Percentiles rank a stretch among this genome's conserved stretches.
phyloP scores from a whole-genome alignment of 2,329 filamentous ascomycete species.

The Clonostachys solani region DNA sequence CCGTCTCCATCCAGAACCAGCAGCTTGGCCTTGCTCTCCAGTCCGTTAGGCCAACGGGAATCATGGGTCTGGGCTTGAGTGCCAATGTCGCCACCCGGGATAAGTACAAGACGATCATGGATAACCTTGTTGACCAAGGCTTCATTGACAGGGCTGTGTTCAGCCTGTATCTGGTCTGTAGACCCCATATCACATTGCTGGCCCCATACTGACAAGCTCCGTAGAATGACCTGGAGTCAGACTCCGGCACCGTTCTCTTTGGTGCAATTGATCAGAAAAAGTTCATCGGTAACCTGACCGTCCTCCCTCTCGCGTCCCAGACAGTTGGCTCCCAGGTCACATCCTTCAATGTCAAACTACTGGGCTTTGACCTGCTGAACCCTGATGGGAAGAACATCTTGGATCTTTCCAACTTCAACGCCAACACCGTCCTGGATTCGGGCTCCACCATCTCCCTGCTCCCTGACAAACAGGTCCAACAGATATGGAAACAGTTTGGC shows the following conservation, averaged over 20 bases:
- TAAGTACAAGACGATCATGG: conserved; percentile 55
- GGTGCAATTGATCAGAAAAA: conserved; percentile 75
- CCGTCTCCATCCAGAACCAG: conserved; percentile 39
- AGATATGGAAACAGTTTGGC: conserved; percentile 47
- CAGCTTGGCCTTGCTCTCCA: conserved; percentile 50
- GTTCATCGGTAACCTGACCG: conserved; percentile 50
- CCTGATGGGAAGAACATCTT: conserved; percentile 18
- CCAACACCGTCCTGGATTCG: conserved; percentile 66
- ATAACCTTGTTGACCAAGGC: conserved; percentile 58
- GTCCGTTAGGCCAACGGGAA: conserved; percentile 46
- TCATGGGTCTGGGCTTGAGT: conserved; percentile 56
- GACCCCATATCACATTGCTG: no score
- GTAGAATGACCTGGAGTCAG: conserved; percentile 56
- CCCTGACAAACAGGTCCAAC: conserved; percentile 51
- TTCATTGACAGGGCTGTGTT: conserved; percentile 61
- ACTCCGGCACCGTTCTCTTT: conserved; percentile 69
- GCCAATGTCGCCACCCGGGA: conserved; percentile 37
- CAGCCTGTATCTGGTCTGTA: conserved; percentile 56
- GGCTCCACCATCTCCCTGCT: conserved; percentile 69
- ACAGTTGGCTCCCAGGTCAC: conserved; percentile 28
- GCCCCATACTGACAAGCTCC: not conserved
- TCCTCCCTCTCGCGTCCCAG: conserved; percentile 39
- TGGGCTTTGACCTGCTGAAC: conserved; percentile 31
- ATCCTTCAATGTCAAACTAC: conserved; percentile 24
- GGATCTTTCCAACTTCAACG: conserved; percentile 27